A percentile compares a stretch with the other conserved stretches of the same genome.
Conservation (phyloP, 2,329 filamentous ascomycete species). For the Penicillium verrucosum region DNA sequence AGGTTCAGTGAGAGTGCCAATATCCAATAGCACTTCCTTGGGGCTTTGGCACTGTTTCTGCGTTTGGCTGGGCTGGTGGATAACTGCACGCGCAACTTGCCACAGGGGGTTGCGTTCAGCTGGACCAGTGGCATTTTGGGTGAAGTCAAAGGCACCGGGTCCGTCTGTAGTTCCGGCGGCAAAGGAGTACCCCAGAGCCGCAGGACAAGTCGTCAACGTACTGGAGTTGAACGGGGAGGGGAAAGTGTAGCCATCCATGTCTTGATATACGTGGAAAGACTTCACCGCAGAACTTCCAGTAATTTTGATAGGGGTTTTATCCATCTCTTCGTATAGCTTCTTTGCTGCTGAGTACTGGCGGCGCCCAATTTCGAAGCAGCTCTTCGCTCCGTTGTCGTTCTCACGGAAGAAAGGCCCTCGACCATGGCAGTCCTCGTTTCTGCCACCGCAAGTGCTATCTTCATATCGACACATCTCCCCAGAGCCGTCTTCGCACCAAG, state of each 20-base stretch:
- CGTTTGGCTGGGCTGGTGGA: conserved; percentile 66
- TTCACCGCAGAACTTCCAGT: conserved; percentile 65
- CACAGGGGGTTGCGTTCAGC: conserved; percentile 71
- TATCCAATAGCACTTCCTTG: conserved; percentile 84
- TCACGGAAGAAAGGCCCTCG: conserved; percentile 46
- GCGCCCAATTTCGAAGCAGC: conserved; percentile 50
- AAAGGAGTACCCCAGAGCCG: conserved; percentile 86
- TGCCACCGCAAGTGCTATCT: conserved; percentile 71
- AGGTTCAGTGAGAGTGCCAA: conserved; percentile 72
- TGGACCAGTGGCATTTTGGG: conserved; percentile 77
- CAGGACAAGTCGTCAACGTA: conserved; percentile 70
- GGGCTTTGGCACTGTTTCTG: conserved; percentile 74
- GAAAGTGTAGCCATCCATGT: conserved; percentile 76
- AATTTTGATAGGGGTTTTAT: conserved; percentile 38
- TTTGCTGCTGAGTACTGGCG: conserved; percentile 46
- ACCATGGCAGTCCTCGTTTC: conserved; percentile 44
- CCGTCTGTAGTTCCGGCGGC: conserved; percentile 90
- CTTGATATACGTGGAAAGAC: conserved; percentile 79
- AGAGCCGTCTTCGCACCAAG: conserved; percentile 83
- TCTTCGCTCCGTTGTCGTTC: conserved; percentile 47
- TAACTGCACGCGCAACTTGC: conserved; percentile 67
- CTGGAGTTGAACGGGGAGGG: conserved; percentile 63
- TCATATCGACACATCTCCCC: conserved; percentile 54
- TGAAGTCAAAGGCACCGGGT: conserved; percentile 89
- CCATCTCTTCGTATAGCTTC: conserved; percentile 56